Percentiles rank a stretch among this genome's conserved stretches.
phyloP scores from a whole-genome alignment of 75 land plant genomes.

The Selaginella tamariscina region DNA sequence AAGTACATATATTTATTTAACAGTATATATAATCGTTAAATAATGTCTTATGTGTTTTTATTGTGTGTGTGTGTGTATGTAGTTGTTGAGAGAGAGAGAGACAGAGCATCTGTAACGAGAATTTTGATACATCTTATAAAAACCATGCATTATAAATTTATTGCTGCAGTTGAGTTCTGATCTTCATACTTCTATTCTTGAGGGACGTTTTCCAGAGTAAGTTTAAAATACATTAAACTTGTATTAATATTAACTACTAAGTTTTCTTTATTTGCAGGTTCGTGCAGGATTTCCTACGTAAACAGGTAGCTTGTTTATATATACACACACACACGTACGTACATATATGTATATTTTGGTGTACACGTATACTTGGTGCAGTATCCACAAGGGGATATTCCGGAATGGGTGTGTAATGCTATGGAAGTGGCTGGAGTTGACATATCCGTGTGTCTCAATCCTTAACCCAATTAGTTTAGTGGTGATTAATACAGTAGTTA shows the following conservation, averaged over 20 bases:
- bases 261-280: slow-evolving; percentile 40
- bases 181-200: slow-evolving; percentile 71
- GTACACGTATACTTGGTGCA: slow-evolving; percentile 20
- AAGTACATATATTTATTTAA: neutral
- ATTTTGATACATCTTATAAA: neutral
- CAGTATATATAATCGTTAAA: neutral
- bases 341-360: neutral
- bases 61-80: too few species aligned
- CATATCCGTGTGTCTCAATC: slow-evolving; percentile 54
- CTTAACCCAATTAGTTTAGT: too few species aligned
- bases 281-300: slow-evolving; percentile 60
- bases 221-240: slow-evolving; percentile 17
- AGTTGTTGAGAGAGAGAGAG: too few species aligned
- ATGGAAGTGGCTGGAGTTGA: slow-evolving; percentile 98
- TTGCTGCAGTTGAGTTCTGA: slow-evolving; percentile 73
- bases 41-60: neutral
- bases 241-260: neutral
- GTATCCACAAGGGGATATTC: slow-evolving; percentile 91
- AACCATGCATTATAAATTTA: neutral
- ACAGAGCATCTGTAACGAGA: neutral
- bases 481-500: too few species aligned
- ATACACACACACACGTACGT: too few species aligned
- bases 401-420: slow-evolving; percentile 97
- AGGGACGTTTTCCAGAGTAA: slow-evolving; percentile 90
- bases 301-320: slow-evolving; percentile 73